Percentiles rank a stretch among this genome's conserved stretches.
Conservation (phyloP, 345 rosid species). For the Eutrema japonicum region DNA sequence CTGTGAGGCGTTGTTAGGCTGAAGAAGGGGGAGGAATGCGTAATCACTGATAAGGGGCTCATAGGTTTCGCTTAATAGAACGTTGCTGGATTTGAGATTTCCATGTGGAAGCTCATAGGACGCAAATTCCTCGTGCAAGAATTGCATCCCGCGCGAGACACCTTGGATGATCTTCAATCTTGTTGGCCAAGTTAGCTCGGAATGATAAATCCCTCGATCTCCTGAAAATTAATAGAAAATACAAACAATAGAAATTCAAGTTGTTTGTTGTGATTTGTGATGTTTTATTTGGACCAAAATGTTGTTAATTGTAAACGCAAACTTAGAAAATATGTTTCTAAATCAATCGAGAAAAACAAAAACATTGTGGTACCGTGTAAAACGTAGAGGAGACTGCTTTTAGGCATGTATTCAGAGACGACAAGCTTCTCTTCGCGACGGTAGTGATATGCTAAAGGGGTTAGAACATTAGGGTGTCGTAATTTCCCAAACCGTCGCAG, state of each 20-base stretch:
- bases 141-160: slow-evolving; percentile 60
- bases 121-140: slow-evolving; percentile 59
- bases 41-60: slow-evolving; percentile 72
- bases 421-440: slow-evolving; percentile 85
- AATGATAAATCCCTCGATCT: slow-evolving; percentile 59
- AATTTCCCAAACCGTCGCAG: slow-evolving; percentile 65
- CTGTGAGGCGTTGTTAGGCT: slow-evolving; percentile 44
- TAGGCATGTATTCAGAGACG: slow-evolving; percentile 75
- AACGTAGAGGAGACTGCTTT: slow-evolving; percentile 75
- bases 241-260: no score
- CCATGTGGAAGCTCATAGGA: slow-evolving; percentile 75
- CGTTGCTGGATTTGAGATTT: slow-evolving; percentile 85
- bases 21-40: slow-evolving; percentile 60
- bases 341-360: neutral
- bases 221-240: slow-evolving; percentile 32
- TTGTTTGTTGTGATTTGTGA: neutral
- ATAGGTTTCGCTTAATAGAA: slow-evolving; percentile 54
- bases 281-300: neutral
- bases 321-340: neutral
- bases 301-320: neutral
- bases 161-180: slow-evolving; percentile 69
- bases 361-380: slow-evolving; percentile 63
- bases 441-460: slow-evolving; percentile 82
- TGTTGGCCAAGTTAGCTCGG: slow-evolving; percentile 64
- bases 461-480: slow-evolving; percentile 62